Percentiles rank a stretch among this genome's conserved stretches.
Evolutionary conservation across 768 basidiomycete species (phyloP).

Genomic region (Serendipita sp.): DNA sequence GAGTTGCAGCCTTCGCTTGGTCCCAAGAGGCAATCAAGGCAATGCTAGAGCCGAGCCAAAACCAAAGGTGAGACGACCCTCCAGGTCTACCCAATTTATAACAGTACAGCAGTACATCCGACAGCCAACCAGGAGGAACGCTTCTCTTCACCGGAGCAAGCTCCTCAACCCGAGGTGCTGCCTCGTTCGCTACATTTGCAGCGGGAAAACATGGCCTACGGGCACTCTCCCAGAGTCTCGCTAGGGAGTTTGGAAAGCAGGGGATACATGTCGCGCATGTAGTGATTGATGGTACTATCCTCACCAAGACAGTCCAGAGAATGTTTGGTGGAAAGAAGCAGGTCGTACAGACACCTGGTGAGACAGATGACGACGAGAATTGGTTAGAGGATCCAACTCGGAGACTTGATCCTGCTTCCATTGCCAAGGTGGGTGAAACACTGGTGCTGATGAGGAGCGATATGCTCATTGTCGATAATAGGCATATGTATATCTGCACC

Average conservation of each 20-base stretch:
- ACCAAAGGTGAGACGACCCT: slow-evolving; percentile 6
- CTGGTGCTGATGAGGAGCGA: neutral
- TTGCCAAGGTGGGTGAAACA: slow-evolving; percentile 35
- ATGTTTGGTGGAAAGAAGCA: slow-evolving; percentile 1
- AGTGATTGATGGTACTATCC: slow-evolving; percentile 23
- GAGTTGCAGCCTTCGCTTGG: slow-evolving; percentile 1
- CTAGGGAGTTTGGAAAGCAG: slow-evolving; percentile 58
- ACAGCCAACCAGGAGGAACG: slow-evolving; percentile 40
- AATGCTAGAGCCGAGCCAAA: neutral
- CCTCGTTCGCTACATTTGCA: slow-evolving; percentile 42
- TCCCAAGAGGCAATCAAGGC: slow-evolving; percentile 12
- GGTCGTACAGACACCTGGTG: slow-evolving; percentile 7
- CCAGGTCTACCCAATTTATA: neutral
- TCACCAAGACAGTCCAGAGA: slow-evolving; percentile 22
- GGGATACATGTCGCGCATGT: slow-evolving; percentile 63
- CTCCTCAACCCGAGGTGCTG: slow-evolving; percentile 46
- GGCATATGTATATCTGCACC: slow-evolving; percentile 9
- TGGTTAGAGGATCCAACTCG: slow-evolving; percentile 31
- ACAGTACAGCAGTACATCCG: slow-evolving; percentile 11
- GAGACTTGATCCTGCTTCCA: slow-evolving; percentile 45
- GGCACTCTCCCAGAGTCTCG: slow-evolving; percentile 51
- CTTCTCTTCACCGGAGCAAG: slow-evolving; percentile 64
- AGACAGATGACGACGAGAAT: slow-evolving; percentile 17
- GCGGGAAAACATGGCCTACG: slow-evolving; percentile 47
- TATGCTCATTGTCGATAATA: neutral